These are phyloP conservation scores for Coelastrella sp. DNA, from an alignment of 139 green algal genomes.

Conservation along the genomic window DNA sequence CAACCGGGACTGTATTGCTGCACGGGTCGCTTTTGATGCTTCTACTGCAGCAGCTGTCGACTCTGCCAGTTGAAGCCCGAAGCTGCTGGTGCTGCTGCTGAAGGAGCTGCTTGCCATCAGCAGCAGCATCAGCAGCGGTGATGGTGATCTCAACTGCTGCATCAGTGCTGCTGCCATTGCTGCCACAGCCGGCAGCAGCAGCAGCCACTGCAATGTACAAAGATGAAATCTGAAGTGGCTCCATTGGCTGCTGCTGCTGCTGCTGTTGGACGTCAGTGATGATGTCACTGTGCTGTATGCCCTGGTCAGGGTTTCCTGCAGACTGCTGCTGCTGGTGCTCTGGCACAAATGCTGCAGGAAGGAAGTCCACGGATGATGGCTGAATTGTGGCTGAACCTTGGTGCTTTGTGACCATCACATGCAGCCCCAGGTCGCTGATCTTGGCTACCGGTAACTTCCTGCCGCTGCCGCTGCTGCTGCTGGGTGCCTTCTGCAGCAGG, in stretches of 20 bases:
- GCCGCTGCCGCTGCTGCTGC: neutral
- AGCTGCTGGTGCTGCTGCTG: neutral
- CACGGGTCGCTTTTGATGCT: neutral
- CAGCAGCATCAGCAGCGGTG: neutral
- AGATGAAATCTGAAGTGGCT: neutral
- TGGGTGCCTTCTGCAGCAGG: neutral
- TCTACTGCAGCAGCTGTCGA: neutral
- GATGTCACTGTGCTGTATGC: neutral
- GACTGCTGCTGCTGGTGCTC: constrained; percentile 16
- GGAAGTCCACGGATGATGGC: neutral
- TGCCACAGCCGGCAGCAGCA: no score
- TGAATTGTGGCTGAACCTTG: neutral
- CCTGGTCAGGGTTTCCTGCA: neutral
- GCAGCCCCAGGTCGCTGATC: constrained; percentile 33
- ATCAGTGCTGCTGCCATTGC: neutral
- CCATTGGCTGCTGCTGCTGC: neutral
- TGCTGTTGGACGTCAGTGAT: neutral
- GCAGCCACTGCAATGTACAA: neutral
- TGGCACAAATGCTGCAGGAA: neutral
- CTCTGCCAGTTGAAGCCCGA: neutral
- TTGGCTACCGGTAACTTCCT: constrained; percentile 25
- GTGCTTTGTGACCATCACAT: constrained; percentile 5
- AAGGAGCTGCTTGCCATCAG: neutral
- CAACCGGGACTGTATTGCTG: neutral
- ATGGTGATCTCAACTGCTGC: neutral